Percentiles rank a stretch among this genome's conserved stretches.
Evolutionary conservation across 176 grass and related monocot genomes (phyloP).

Genomic region (Microstegium vimineum): DNA sequence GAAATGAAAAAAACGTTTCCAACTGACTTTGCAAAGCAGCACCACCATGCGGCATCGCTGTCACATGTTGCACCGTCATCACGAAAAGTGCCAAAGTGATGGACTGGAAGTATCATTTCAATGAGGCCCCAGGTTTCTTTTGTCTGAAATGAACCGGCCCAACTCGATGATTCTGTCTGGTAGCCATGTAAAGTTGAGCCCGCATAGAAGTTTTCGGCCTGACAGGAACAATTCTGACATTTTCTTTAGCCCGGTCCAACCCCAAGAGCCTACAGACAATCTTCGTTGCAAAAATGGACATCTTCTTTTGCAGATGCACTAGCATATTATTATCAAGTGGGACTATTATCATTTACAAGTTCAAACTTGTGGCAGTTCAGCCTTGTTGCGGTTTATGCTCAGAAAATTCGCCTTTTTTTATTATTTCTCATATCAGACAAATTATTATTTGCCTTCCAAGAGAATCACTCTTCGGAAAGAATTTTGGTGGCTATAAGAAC

Average conservation of each 20-base stretch:
- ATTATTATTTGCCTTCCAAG: not conserved
- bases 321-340: not conserved
- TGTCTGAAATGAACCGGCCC: not conserved
- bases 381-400: not conserved
- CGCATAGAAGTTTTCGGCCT: not conserved
- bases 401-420: not conserved
- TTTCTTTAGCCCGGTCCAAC: not conserved
- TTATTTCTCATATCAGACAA: not conserved
- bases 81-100: no score
- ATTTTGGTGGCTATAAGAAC: not conserved
- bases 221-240: not conserved
- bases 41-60: no score
- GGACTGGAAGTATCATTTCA: not conserved
- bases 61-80: no score
- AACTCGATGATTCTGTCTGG: not conserved
- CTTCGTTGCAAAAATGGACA: not conserved
- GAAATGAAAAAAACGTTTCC: no score
- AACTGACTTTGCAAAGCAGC: no score
- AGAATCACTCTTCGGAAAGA: not conserved
- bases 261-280: not conserved
- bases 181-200: not conserved
- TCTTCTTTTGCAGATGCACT: no score
- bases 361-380: not conserved
- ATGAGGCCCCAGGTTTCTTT: not conserved
- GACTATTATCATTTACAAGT: not conserved